These are phyloP conservation scores for Wickerhamiella parazyma DNA, from an alignment of 805 yeast species.

Conservation along the genomic window DNA sequence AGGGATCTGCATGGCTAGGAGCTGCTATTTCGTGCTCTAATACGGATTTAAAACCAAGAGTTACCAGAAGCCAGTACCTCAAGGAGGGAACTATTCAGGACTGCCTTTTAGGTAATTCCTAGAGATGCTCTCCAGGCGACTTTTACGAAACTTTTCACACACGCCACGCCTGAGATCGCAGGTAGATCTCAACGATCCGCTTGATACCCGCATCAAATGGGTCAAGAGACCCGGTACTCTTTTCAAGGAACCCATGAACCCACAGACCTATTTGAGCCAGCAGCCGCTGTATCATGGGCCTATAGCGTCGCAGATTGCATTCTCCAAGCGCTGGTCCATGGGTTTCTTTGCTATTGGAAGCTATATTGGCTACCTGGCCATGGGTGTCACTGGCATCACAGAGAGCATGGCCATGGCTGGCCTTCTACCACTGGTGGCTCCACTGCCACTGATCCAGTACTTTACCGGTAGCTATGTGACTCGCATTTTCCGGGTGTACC, in stretches of 20 bases:
- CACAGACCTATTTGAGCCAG: slow-evolving; percentile 41
- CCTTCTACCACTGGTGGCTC: slow-evolving; percentile 34
- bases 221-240: slow-evolving; percentile 32
- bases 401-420: slow-evolving; percentile 33
- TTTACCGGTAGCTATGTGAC: slow-evolving; percentile 56
- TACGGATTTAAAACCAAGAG: background rate
- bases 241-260: slow-evolving; percentile 35
- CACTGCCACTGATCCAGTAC: slow-evolving; percentile 44
- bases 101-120: background rate
- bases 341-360: slow-evolving; percentile 49
- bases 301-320: slow-evolving; percentile 44
- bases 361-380: slow-evolving; percentile 47
- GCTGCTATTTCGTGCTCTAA: slow-evolving; percentile 3
- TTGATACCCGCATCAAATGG: slow-evolving; percentile 28
- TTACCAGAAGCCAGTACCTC: background rate
- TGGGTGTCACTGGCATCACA: slow-evolving; percentile 40
- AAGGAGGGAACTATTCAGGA: background rate
- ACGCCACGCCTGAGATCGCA: slow-evolving; percentile 10
- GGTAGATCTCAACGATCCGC: slow-evolving; percentile 27
- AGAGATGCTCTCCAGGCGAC: background rate
- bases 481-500: slow-evolving; percentile 56
- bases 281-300: slow-evolving; percentile 56
- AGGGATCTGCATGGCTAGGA: slow-evolving; percentile 3
- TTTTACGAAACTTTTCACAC: slow-evolving; percentile 1
- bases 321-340: slow-evolving; percentile 46